These are phyloP conservation scores for Diaporthe destruens DNA, from an alignment of 2,329 filamentous ascomycete genomes.

Conservation along the genomic window DNA sequence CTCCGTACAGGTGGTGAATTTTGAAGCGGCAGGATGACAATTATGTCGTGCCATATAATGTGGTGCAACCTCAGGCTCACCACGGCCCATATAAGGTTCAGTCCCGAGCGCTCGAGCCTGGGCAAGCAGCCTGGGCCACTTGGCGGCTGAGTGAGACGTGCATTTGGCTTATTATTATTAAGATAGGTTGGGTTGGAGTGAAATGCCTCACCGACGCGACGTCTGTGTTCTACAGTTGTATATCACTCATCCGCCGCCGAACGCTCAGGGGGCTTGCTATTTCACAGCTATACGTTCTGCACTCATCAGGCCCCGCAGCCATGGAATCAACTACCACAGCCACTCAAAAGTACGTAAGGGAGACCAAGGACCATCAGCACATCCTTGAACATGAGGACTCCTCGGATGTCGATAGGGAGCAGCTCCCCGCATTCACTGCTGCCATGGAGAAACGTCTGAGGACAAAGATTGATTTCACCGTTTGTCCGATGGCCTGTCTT, in stretches of 20 bases:
- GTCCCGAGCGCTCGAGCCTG: background rate
- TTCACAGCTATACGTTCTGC: too few relatives aligned
- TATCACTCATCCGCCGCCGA: too few relatives aligned
- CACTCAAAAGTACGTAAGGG: too few relatives aligned
- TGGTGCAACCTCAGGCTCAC: background rate
- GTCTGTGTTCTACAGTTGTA: background rate
- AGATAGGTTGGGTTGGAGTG: background rate
- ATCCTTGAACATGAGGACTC: background rate
- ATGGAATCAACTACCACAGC: background rate
- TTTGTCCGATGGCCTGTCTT: slow-evolving; percentile 72
- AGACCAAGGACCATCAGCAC: too few relatives aligned
- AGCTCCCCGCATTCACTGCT: too few relatives aligned
- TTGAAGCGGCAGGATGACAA: background rate
- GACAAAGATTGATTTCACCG: slow-evolving; percentile 72
- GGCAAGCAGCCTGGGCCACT: too few relatives aligned
- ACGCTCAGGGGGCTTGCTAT: too few relatives aligned
- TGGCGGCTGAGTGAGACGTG: background rate
- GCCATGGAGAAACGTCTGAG: slow-evolving; percentile 1
- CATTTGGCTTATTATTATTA: background rate
- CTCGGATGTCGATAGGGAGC: background rate
- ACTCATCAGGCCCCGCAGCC: background rate
- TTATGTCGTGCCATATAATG: background rate
- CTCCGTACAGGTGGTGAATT: background rate
- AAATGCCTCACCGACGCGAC: background rate
- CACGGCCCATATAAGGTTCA: background rate